Evolutionary conservation across 1,139 yeast species (phyloP), one percentile per base, ranked within the genome.

Genomic region (Hyphopichia wangnamkhiaoensis): DNA sequence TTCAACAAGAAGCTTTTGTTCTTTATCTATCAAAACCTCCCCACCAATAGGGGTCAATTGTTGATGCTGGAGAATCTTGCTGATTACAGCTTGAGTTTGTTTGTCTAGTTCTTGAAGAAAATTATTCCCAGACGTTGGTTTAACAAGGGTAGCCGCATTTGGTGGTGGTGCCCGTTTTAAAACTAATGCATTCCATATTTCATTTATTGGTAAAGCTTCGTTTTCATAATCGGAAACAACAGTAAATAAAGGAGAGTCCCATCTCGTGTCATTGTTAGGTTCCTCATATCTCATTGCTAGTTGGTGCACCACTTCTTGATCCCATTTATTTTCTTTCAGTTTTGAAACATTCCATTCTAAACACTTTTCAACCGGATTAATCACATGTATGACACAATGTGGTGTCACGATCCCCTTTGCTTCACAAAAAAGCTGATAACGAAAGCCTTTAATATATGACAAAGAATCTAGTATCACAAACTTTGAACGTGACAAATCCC

Each of bases 161-260:
- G 95, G 91, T 18, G 82, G 80, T 26, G 73, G 80, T 1, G 88
- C 80, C 56, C 78, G 76, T 39, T 74, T 71, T 41, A 82, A 68
- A 16, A 84, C 84, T 16, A 88, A 58, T 0, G 84, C 77, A 40
- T 79, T 79, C 91, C 94, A 87, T 3, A 90, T 74, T 17, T 80
- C 86, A 4, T 83, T 84, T 10, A 79, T 61, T 0, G 91, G 89
- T 12, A 86, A 53, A 10, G 37, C 42, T 42, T 71, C 75, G 5
- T 65, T 59, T n/a, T 65, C 67, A 43, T 82, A 82, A 34, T 79
- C 82, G 32, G 81, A 76, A 2, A 82, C 76, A 1, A 88, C 61
- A 0, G 88, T 80, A 58, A 89, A 84, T 45, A 91, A 65, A 2
- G 99, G 99, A 4, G 95, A 81, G 58, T 93, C 99, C 98, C 98